Percentiles rank a stretch among this genome's conserved stretches.
Evolutionary conservation across 139 green algal genomes (phyloP).

Genomic region (Pedinophyceae sp.): DNA sequence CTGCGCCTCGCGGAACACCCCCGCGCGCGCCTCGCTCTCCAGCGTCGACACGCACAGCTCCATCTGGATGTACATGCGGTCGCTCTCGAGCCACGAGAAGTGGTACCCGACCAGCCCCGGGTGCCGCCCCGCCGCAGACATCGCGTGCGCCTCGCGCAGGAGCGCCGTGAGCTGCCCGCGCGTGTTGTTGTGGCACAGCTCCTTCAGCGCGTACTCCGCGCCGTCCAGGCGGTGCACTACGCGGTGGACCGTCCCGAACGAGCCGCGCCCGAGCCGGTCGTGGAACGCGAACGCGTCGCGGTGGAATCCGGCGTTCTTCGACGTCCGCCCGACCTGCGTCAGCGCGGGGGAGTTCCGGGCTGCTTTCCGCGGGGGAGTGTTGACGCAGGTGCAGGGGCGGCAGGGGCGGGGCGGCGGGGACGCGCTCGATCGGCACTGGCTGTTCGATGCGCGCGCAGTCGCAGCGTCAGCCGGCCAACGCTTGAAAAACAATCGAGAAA

Average conservation of each 20-base stretch:
- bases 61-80: constrained; percentile 2
- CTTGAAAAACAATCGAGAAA: too few species aligned
- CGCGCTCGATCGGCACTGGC: too few species aligned
- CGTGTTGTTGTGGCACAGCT: neutral
- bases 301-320: too few species aligned
- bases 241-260: constrained; percentile 2
- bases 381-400: too few species aligned
- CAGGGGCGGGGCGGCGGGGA: too few species aligned
- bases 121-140: neutral
- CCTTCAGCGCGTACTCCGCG: constrained; percentile 1
- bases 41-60: constrained; percentile 2
- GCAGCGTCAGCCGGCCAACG: too few species aligned
- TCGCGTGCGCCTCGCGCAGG: constrained; percentile 1
- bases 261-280: constrained; percentile 1
- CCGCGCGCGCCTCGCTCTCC: neutral
- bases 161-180: too few species aligned
- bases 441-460: too few species aligned
- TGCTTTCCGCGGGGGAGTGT: too few species aligned
- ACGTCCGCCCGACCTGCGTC: too few species aligned
- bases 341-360: too few species aligned
- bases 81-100: constrained; percentile 1
- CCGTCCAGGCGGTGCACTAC: constrained; percentile 1
- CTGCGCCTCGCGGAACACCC: neutral
- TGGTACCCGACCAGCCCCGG: neutral
- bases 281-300: too few species aligned